Conservation (phyloP, 192 early-diverging fungal species). For the Umbelopsis ramanniana region DNA sequence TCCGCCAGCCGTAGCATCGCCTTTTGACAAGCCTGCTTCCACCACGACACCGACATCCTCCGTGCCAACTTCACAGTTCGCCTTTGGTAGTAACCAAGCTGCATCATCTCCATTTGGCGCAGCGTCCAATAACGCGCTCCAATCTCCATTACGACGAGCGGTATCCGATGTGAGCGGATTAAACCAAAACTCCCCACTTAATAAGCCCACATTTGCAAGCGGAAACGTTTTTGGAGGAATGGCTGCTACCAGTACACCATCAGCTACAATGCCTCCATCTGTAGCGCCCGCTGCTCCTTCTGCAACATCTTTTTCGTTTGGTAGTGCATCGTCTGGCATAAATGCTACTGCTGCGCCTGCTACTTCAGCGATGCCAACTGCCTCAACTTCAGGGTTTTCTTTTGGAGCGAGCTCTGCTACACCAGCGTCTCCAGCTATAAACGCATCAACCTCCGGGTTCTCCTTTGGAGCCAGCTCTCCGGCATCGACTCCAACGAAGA, state of each 20-base stretch:
- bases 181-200: background rate
- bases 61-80: background rate
- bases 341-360: background rate
- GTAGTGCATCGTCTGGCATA: background rate
- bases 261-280: background rate
- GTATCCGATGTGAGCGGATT: constrained; percentile 16
- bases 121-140: background rate
- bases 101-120: background rate
- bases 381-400: background rate
- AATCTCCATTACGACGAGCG: constrained; percentile 5
- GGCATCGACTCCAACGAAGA: background rate
- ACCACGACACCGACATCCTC: background rate
- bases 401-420: background rate
- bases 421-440: background rate
- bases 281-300: background rate
- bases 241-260: background rate
- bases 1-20: background rate
- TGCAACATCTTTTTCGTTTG: background rate
- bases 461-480: background rate
- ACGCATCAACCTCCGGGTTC: background rate
- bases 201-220: constrained; percentile 7
- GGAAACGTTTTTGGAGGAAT: background rate
- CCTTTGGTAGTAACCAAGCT: background rate
- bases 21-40: background rate
- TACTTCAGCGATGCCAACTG: background rate